Conservation (phyloP, 1,139 yeast genomes). For the Sugiyamaella xylanicola region DNA sequence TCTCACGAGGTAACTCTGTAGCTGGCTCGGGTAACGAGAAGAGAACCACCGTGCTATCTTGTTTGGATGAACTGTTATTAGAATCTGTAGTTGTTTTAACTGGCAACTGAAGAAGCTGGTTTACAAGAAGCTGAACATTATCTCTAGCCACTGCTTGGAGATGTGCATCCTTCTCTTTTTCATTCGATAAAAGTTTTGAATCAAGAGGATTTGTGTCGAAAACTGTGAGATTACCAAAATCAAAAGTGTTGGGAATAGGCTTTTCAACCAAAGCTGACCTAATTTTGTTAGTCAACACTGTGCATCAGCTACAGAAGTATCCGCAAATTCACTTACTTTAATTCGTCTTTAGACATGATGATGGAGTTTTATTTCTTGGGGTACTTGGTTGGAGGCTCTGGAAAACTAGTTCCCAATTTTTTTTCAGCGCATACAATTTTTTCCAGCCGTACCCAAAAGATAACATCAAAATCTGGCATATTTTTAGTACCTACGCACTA, state of each 20-base stretch:
- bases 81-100: conserved; percentile 81
- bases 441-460: conserved; percentile 8
- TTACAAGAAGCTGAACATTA: conserved; percentile 85
- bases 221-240: conserved; percentile 83
- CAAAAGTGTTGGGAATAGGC: conserved; percentile 81
- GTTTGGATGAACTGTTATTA: conserved; percentile 56
- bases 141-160: conserved; percentile 79
- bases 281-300: conserved; percentile 15
- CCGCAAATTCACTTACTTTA: conserved; percentile 9
- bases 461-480: conserved; percentile 5
- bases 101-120: conserved; percentile 88
- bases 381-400: not conserved
- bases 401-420: too few relatives aligned
- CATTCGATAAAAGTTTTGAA: conserved; percentile 68
- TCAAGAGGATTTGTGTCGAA: conserved; percentile 81
- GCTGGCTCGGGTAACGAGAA: conserved; percentile 83
- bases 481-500: not conserved
- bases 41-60: conserved; percentile 76
- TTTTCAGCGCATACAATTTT: not conserved
- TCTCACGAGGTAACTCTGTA: conserved; percentile 89
- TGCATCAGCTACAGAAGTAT: not conserved
- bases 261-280: conserved; percentile 86
- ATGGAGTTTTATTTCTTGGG: not conserved
- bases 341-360: conserved; percentile 17
- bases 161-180: conserved; percentile 62